Conservation (phyloP, 352 stramenopile species). For the Globisporangium nagaii region DNA sequence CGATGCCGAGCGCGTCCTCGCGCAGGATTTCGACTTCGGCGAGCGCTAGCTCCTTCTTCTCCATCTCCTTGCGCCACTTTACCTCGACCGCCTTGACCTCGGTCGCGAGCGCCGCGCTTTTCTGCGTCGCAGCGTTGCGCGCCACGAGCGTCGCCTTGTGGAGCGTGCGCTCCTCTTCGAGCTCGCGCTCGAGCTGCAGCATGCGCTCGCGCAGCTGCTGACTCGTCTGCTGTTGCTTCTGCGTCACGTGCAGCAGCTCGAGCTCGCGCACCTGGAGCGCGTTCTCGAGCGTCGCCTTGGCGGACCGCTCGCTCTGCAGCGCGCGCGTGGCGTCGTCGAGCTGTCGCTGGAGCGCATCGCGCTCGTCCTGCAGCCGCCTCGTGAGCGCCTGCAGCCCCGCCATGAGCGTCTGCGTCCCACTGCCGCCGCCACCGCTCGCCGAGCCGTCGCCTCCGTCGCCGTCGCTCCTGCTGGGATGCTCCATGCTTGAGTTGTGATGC, state of each 20-base stretch:
- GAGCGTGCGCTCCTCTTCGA: slow-evolving; percentile 48
- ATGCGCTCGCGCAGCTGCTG: slow-evolving; percentile 46
- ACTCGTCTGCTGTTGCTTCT: slow-evolving; percentile 41
- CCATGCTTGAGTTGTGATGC: too few relatives aligned
- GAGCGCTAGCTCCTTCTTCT: slow-evolving; percentile 52
- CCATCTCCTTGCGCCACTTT: slow-evolving; percentile 57
- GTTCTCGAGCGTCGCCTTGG: slow-evolving; percentile 38
- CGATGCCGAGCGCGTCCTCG: slow-evolving; percentile 37
- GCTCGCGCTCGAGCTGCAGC: slow-evolving; percentile 46
- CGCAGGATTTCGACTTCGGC: slow-evolving; percentile 40
- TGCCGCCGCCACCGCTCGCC: not conserved
- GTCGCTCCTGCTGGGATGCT: not conserved
- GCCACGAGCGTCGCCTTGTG: slow-evolving; percentile 50
- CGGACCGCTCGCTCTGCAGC: slow-evolving; percentile 32
- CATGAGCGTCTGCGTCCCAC: slow-evolving; percentile 6
- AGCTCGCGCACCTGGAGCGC: slow-evolving; percentile 60
- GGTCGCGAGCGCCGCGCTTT: slow-evolving; percentile 35
- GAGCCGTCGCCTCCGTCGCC: not conserved
- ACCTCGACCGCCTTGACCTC: slow-evolving; percentile 50
- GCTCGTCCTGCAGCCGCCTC: slow-evolving; percentile 55
- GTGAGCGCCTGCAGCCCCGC: slow-evolving; percentile 47
- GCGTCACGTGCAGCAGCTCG: slow-evolving; percentile 62
- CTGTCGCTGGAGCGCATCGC: slow-evolving; percentile 35
- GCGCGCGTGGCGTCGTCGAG: slow-evolving; percentile 47
- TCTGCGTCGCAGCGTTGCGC: slow-evolving; percentile 44